Evolutionary conservation across 768 basidiomycete genomes (phyloP).

Genomic region (Lactifluus subvellereus): DNA sequence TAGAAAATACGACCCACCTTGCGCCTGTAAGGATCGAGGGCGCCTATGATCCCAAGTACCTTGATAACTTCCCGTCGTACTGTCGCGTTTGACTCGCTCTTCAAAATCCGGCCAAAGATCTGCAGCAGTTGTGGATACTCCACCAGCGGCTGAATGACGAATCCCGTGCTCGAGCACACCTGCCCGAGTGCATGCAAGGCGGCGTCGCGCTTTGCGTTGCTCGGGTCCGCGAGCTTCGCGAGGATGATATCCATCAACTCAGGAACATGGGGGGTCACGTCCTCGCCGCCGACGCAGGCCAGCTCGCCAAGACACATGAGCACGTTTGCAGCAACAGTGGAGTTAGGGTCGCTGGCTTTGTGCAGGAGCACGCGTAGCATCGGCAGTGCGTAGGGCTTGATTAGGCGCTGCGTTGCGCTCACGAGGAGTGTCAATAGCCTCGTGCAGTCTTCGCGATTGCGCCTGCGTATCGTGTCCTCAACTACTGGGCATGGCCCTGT

Average conservation of each 20-base stretch:
- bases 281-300: slow-evolving; percentile 89
- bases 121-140: slow-evolving; percentile 90
- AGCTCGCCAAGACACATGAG: slow-evolving; percentile 94
- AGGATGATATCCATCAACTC: slow-evolving; percentile 90
- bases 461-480: slow-evolving; percentile 40
- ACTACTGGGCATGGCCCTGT: slow-evolving; percentile 1
- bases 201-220: slow-evolving; percentile 85
- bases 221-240: slow-evolving; percentile 82
- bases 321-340: slow-evolving; percentile 87
- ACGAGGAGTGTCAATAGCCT: slow-evolving; percentile 84
- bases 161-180: slow-evolving; percentile 91
- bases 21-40: slow-evolving; percentile 90
- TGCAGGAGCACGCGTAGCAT: slow-evolving; percentile 89
- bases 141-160: slow-evolving; percentile 84
- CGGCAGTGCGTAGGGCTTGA: slow-evolving; percentile 92
- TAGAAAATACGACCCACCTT: slow-evolving; percentile 51
- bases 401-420: slow-evolving; percentile 85
- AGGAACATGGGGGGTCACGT: slow-evolving; percentile 74
- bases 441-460: slow-evolving; percentile 88
- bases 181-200: slow-evolving; percentile 93
- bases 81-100: slow-evolving; percentile 65
- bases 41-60: slow-evolving; percentile 93
- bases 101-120: slow-evolving; percentile 75
- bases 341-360: slow-evolving; percentile 81
- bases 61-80: slow-evolving; percentile 88